These are phyloP conservation scores for Copromyces sp. DNA, from an alignment of 495 filamentous ascomycete genomes.

Conservation along the genomic window DNA sequence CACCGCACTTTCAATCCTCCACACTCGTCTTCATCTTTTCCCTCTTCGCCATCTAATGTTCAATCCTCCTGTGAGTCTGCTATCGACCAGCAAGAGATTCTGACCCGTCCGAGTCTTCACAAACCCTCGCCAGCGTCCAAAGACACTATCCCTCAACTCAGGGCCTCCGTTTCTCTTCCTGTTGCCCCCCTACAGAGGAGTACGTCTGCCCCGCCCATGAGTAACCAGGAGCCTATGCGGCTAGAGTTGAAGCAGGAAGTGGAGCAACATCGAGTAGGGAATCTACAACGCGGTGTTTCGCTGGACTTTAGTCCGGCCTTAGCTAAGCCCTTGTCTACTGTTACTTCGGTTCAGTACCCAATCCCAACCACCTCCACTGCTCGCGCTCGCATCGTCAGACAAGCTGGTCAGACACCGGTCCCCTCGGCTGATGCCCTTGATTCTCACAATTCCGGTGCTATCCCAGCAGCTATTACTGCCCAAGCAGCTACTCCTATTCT, in stretches of 20 bases:
- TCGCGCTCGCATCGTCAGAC: background rate
- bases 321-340: background rate
- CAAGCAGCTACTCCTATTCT: background rate
- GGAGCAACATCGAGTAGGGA: background rate
- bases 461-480: background rate
- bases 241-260: background rate
- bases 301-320: background rate
- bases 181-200: background rate
- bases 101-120: background rate
- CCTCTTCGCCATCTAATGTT: background rate
- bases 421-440: background rate
- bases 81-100: background rate
- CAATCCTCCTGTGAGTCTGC: background rate
- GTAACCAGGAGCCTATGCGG: background rate
- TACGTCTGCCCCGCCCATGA: background rate
- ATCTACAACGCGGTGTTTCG: background rate
- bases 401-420: background rate
- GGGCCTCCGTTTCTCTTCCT: rapidly evolving
- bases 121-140: background rate
- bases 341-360: background rate
- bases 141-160: background rate
- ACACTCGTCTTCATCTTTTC: background rate
- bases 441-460: background rate
- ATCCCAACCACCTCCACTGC: background rate
- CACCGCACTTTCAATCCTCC: background rate